phyloP scores from a whole-genome alignment of 2,329 filamentous ascomycete species.

The Lasiodiplodia gonubiensis region DNA sequence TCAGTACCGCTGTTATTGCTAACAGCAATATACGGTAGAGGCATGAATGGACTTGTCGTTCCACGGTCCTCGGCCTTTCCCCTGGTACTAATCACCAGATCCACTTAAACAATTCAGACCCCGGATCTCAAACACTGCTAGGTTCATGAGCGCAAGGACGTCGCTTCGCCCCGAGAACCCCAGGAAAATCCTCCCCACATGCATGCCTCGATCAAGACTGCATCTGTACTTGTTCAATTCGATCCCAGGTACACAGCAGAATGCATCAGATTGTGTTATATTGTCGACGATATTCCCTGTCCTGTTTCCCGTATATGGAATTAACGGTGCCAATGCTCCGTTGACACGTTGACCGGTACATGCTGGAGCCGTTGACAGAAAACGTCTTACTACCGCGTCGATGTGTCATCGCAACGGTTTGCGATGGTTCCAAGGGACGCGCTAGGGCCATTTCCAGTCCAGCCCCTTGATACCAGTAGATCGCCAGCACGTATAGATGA shows the following conservation, averaged over 20 bases:
- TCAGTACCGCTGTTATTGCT: not conserved
- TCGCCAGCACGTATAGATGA: too few species aligned
- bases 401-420: too few species aligned
- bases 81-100: not conserved
- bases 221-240: not conserved
- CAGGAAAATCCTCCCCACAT: not conserved
- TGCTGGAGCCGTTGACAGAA: not conserved
- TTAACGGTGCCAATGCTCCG: not conserved
- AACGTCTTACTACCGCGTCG: too few species aligned
- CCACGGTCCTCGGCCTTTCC: not conserved
- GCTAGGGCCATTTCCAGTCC: not conserved
- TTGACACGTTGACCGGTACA: not conserved
- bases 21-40: not conserved
- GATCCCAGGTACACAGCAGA: too few species aligned
- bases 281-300: not conserved
- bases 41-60: not conserved
- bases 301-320: not conserved
- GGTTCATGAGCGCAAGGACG: not conserved
- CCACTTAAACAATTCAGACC: not conserved
- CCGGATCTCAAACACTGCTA: not conserved
- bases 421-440: not conserved
- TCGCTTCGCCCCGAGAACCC: not conserved
- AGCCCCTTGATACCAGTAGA: not conserved
- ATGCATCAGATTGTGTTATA: not conserved
- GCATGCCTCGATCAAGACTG: not conserved